Evolutionary conservation across 2,329 filamentous ascomycete genomes (phyloP), one percentile per base, ranked within the genome.

Genomic region (Colletotrichum liriopes): DNA sequence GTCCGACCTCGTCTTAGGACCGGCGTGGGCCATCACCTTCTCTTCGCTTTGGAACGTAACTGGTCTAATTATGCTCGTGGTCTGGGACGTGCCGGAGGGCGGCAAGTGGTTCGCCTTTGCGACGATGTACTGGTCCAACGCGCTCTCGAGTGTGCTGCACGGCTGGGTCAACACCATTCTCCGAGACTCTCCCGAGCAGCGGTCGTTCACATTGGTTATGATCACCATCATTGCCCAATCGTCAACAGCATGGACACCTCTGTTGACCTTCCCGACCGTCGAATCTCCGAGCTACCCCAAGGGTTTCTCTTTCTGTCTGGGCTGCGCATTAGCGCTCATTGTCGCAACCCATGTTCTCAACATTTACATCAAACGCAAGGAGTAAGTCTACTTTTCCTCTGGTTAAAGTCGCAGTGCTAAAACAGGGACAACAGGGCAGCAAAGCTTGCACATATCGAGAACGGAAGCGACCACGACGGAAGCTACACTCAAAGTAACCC

Each of bases 31-130:
- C 12, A 73, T 73, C 18, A 71, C 67, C 2, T 73, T 73, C 18
- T 55, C 71, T 3, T 70, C 71, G 20, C 37, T 71, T 1, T 70
- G 66, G 71, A 73, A 73, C 35, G 56, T 62, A 20, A 66, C 61
- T 2, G 71, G 71, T 2, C 41, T 70, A 0, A 59, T 71, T 8
- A 88, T 90, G 43, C 81, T 90, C 9, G 81, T 85, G 1, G 78
- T 89, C 14, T 91, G 88, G 89, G 78, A 87, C 16, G 87, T 90
- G 0, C 87, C 88, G 0, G 87, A 90, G 67, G 75, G 83, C 0
- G 87, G 87, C 0, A 81, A 85, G 18, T 90, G 87, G 86, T 88
- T 88, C 65, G 87, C 86, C 0, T 76, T 90, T 83, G 76, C 78
- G 32, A 88, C 85, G 0, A 73, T 71, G 67, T 70, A 71, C 11